Percentiles rank a stretch among this genome's conserved stretches.
phyloP scores from a whole-genome alignment of 441 rosid genomes.

The Corymbia calophylla region DNA sequence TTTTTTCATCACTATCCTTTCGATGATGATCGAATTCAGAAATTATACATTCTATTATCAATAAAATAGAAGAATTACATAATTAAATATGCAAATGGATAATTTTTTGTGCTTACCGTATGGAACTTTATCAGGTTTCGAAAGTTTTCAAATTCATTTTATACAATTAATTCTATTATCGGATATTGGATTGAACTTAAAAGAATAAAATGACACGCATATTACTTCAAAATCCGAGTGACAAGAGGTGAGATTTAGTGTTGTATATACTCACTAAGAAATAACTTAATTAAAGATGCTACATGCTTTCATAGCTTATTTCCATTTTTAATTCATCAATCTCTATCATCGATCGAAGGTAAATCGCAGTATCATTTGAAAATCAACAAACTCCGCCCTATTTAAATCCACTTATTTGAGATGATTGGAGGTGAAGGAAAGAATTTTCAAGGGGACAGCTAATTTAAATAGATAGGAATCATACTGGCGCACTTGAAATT shows the following conservation, averaged over 20 bases:
- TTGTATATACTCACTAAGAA: neutral
- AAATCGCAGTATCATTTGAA: neutral
- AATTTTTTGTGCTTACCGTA: neutral
- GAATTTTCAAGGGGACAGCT: neutral
- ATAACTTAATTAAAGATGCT: neutral
- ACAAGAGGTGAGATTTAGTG: neutral
- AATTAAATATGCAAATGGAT: neutral
- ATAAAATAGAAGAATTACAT: too few relatives aligned
- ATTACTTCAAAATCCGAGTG: too few relatives aligned
- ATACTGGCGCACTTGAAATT: neutral
- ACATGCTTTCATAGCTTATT: neutral
- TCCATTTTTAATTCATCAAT: neutral
- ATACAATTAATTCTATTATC: neutral
- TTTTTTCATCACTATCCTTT: neutral
- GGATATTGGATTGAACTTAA: neutral
- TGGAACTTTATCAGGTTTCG: accelerated
- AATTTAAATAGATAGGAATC: neutral
- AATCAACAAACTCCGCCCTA: neutral
- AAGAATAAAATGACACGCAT: neutral
- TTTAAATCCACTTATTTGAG: neutral
- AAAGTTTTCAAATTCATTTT: neutral
- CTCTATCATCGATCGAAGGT: neutral
- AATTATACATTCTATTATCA: too few relatives aligned
- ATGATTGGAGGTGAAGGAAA: neutral
- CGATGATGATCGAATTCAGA: too few relatives aligned